Evolutionary conservation across 2,329 filamentous ascomycete species (phyloP).

Genomic region (Fusarium buharicum): DNA sequence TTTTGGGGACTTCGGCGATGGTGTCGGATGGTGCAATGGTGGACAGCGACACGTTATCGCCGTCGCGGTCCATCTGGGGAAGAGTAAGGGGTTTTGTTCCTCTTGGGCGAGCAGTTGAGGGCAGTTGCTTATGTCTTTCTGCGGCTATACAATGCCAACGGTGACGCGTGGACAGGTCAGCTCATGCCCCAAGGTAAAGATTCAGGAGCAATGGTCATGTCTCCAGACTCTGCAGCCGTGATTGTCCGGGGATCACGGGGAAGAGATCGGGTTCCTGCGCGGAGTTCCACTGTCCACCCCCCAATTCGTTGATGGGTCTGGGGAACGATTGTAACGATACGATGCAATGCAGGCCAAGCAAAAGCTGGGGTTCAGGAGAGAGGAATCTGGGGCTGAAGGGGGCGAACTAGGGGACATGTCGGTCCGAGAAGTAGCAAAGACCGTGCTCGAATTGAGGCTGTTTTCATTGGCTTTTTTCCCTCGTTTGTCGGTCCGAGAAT

Average conservation of each 20-base stretch:
- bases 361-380: slow-evolving; percentile 35
- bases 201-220: slow-evolving; percentile 12
- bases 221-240: slow-evolving; percentile 11
- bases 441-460: background rate
- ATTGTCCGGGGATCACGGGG: slow-evolving; percentile 19
- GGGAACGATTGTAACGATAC: slow-evolving; percentile 6
- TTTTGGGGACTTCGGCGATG: slow-evolving; percentile 6
- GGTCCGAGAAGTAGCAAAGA: slow-evolving; percentile 18
- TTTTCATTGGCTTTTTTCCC: background rate
- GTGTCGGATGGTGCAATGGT: slow-evolving; percentile 17
- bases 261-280: background rate
- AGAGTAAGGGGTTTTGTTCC: no score
- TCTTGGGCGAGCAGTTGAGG: no score
- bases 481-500: slow-evolving; percentile 5
- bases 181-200: slow-evolving; percentile 15
- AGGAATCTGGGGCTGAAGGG: slow-evolving; percentile 26
- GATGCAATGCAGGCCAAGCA: slow-evolving; percentile 16
- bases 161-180: slow-evolving; percentile 1
- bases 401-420: slow-evolving; percentile 15
- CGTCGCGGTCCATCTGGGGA: slow-evolving; percentile 13
- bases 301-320: slow-evolving; percentile 8
- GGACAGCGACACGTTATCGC: slow-evolving; percentile 9
- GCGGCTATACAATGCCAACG: background rate
- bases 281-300: background rate
- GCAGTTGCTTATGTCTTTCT: background rate